phyloP scores from a whole-genome alignment of 164 flowering plant species.

The Macadamia tetraphylla region DNA sequence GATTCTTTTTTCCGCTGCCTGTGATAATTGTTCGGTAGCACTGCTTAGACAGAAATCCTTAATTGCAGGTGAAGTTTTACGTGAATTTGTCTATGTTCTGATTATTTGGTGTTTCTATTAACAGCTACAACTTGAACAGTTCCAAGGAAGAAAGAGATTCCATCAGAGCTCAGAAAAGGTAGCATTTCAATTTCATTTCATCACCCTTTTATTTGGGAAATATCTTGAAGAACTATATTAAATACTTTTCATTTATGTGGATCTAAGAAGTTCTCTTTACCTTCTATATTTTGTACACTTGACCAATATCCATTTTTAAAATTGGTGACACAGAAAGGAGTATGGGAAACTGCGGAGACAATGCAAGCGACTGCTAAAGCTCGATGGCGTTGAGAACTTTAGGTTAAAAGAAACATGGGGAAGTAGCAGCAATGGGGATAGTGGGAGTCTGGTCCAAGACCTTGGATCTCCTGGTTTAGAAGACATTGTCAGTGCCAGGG shows the following conservation, averaged over 20 bases:
- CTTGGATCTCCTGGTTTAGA: slow-evolving; percentile 46
- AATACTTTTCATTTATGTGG: neutral
- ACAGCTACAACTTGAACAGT: slow-evolving; percentile 55
- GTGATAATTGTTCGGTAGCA: neutral
- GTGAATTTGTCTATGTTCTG: neutral
- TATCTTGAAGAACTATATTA: neutral
- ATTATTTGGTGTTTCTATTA: neutral
- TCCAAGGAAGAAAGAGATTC: slow-evolving; percentile 46
- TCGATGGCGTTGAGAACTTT: slow-evolving; percentile 8
- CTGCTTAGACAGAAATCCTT: neutral
- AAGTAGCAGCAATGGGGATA: slow-evolving; percentile 12
- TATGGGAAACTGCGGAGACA: slow-evolving; percentile 44
- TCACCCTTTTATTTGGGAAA: neutral
- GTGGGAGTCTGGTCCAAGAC: slow-evolving; percentile 21
- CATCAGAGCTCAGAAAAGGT: slow-evolving; percentile 42
- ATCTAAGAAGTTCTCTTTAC: neutral
- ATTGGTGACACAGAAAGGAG: slow-evolving; percentile 36
- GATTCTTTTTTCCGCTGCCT: neutral
- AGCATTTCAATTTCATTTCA: neutral
- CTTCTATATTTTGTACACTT: neutral
- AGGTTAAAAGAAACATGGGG: slow-evolving; percentile 21
- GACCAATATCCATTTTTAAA: neutral
- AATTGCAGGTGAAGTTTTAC: neutral
- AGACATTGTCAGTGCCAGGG: slow-evolving; percentile 80
- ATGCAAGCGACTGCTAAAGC: slow-evolving; percentile 29